Conservation (phyloP, 495 filamentous ascomycete species). For the Amorphotheca resinae region DNA sequence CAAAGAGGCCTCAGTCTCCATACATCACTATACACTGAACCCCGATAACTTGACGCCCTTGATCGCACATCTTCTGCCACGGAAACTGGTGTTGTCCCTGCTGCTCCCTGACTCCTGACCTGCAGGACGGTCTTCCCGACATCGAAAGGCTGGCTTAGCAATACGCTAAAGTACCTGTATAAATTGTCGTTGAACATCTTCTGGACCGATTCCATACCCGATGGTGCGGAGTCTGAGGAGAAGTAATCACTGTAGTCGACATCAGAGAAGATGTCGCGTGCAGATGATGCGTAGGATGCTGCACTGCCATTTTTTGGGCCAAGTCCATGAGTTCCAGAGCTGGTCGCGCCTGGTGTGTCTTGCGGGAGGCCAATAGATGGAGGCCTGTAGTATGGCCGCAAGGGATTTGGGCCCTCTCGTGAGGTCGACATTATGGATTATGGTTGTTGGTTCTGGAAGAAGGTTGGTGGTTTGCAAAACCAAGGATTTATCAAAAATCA, state of each 20-base stretch:
- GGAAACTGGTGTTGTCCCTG: slow-evolving; percentile 20
- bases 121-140: slow-evolving; percentile 91
- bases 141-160: slow-evolving; percentile 92
- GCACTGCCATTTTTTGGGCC: slow-evolving; percentile 32
- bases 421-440: slow-evolving; percentile 29
- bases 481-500: too few relatives aligned
- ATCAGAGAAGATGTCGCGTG: slow-evolving; percentile 72
- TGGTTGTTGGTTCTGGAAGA: slow-evolving; percentile 1
- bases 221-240: slow-evolving; percentile 61
- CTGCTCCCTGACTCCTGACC: slow-evolving; percentile 44
- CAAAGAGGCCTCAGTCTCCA: slow-evolving; percentile 11
- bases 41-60: slow-evolving; percentile 27
- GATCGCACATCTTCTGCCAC: slow-evolving; percentile 19
- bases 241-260: slow-evolving; percentile 85
- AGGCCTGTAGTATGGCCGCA: slow-evolving; percentile 90
- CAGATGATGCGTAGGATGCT: slow-evolving; percentile 54
- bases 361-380: slow-evolving; percentile 56
- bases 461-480: background rate
- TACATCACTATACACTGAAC: slow-evolving; percentile 38
- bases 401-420: slow-evolving; percentile 63
- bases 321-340: slow-evolving; percentile 22
- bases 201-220: slow-evolving; percentile 55
- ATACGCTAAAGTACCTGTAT: slow-evolving; percentile 72
- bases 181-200: slow-evolving; percentile 65
- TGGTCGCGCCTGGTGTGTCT: slow-evolving; percentile 31